Base-by-base conservation (phyloP, 768 basidiomycete species). In the Lentinula detonsa region DNA sequence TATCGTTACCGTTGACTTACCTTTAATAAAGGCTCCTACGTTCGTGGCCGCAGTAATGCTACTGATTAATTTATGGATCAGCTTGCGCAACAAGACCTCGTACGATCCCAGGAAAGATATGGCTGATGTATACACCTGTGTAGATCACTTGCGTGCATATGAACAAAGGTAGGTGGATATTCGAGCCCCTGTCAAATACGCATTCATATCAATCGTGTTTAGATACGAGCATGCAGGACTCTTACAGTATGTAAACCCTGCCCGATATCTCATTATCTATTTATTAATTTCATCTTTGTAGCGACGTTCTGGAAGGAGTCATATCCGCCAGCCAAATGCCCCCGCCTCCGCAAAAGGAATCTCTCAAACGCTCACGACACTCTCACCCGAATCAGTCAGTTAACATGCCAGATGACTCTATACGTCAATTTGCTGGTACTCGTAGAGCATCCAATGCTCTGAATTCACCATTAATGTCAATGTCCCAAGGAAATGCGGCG, bases 41-140 rank as follows among this genome's bases (percentile, higher is more conserved):
- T 59, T 59, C 34, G 35, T 46, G 16, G 43, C 45, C 18, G 57
- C 43, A 31, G 57, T 59, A 37, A 59, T 59, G 18, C 45, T 59
- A 5, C 8, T 59, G n/a, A 59, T 59, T 13, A 59, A 59, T 49
- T 7, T 59, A 35, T 59, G 57, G 57, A 59, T 28, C 9, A 50
- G 57, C 34, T 10, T 59, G 8, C 43, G 57, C 1, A 31, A 48
- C 11, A 59, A 49, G 23, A 18, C 46, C 5, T 9, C 35, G 28
- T 50, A 59, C 9, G 57, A 59, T 59, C 57, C 57, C 21, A 48
- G 48, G 45, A 59, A 39, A 42, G 57, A 59, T 35, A 59, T 59
- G 33, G 45, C 43, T 3, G 57, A 59, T 33, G 46, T 59, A 11
- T 59, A 59, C 18, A 15, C 18, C 18, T 59, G 57, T 40, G 4